Percentiles rank a stretch among this genome's conserved stretches.
Conservation (phyloP, 495 filamentous ascomycete genomes). For the Amphirosellinia nigrospora region DNA sequence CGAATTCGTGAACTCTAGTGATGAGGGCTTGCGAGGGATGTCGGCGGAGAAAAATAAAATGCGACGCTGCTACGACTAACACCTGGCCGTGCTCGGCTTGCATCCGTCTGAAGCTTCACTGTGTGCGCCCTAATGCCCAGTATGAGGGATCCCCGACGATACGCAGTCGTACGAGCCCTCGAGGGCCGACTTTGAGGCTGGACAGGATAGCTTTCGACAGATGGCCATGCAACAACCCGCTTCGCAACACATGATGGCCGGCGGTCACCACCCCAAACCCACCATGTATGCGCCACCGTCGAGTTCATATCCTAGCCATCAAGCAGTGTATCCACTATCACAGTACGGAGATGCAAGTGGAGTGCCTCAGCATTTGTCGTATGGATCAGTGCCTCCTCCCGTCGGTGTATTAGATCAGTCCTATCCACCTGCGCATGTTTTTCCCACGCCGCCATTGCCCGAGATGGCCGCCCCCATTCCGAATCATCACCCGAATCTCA, state of each 20-base stretch:
- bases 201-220: slow-evolving; percentile 63
- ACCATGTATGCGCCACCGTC: slow-evolving; percentile 46
- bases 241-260: slow-evolving; percentile 39
- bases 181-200: slow-evolving; percentile 51
- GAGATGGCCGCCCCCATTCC: slow-evolving; percentile 50
- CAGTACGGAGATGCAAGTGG: slow-evolving; percentile 53
- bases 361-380: slow-evolving; percentile 55
- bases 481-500: slow-evolving; percentile 56
- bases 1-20: slow-evolving; percentile 59
- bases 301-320: slow-evolving; percentile 45
- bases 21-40: slow-evolving; percentile 99
- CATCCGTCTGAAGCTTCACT: slow-evolving; percentile 88
- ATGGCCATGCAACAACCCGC: slow-evolving; percentile 51
- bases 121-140: slow-evolving; percentile 89
- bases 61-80: slow-evolving; percentile 97
- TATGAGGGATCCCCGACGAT: slow-evolving; percentile 72
- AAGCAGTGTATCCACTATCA: slow-evolving; percentile 51
- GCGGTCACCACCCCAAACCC: slow-evolving; percentile 45
- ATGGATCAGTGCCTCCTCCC: slow-evolving; percentile 52
- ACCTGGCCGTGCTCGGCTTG: slow-evolving; percentile 98
- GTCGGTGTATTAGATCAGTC: slow-evolving; percentile 58
- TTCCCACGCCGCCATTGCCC: slow-evolving; percentile 60
- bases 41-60: slow-evolving; percentile 89
- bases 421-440: slow-evolving; percentile 53
- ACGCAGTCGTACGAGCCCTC: slow-evolving; percentile 54